phyloP scores from a whole-genome alignment of 257 asterid species.

The Lycium ferocissimum region DNA sequence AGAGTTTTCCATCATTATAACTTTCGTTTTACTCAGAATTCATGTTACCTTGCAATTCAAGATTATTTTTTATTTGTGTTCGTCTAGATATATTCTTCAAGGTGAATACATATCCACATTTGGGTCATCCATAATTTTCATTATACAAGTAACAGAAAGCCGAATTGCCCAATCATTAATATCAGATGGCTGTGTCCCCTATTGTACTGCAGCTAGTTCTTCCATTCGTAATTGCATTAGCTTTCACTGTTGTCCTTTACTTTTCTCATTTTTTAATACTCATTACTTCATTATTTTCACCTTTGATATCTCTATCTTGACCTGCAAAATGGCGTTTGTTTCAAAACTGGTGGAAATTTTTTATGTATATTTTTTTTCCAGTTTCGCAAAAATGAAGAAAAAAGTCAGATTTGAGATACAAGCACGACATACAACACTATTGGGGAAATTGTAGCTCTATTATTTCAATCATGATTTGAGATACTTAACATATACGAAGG shows the following conservation, averaged over 20 bases:
- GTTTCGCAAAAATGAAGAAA: not conserved
- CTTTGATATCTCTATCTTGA: not conserved
- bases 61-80: not conserved
- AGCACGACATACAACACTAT: no score
- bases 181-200: not conserved
- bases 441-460: no score
- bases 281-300: not conserved
- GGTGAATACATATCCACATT: not conserved
- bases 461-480: no score
- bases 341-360: not conserved
- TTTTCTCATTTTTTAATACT: not conserved
- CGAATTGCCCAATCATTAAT: slow-evolving; percentile 1
- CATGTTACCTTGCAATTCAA: slow-evolving; percentile 25
- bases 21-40: slow-evolving; percentile 9
- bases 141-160: not conserved
- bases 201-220: not conserved
- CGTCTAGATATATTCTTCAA: not conserved
- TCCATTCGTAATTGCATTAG: not conserved
- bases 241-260: not conserved
- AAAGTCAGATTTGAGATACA: no score
- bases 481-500: no score
- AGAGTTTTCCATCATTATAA: not conserved
- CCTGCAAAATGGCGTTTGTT: not conserved
- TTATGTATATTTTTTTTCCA: not conserved
- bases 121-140: slow-evolving; percentile 1